A percentile compares a stretch with the other conserved stretches of the same genome.
phyloP scores from a whole-genome alignment of 345 rosid genomes.

The Erodium maritimum region DNA sequence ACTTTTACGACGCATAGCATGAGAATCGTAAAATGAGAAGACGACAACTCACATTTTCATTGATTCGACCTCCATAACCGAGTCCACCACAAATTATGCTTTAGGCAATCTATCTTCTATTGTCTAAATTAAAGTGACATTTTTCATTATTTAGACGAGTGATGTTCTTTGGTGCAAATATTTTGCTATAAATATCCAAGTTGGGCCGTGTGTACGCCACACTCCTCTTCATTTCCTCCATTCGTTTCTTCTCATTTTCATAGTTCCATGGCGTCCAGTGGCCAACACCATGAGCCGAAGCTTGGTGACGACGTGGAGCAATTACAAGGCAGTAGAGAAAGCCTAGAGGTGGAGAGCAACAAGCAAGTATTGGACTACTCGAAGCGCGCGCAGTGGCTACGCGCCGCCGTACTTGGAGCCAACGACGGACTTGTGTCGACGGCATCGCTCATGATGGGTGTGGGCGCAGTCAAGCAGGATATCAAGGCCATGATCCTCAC shows the following conservation, averaged over 20 bases:
- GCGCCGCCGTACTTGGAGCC: conserved; percentile 92
- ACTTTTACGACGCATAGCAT: too few relatives aligned
- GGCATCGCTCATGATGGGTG: conserved; percentile 82
- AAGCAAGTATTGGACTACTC: conserved; percentile 76
- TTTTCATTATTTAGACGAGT: too few relatives aligned
- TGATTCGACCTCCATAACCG: too few relatives aligned
- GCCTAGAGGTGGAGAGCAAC: too few relatives aligned
- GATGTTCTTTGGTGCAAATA: too few relatives aligned
- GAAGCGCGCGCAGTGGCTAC: conserved; percentile 82
- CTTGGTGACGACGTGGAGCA: conserved; percentile 15
- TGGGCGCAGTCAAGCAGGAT: conserved; percentile 78
- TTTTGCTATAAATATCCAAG: too few relatives aligned
- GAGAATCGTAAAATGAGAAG: too few relatives aligned
- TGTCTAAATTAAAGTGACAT: too few relatives aligned
- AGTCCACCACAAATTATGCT: too few relatives aligned
- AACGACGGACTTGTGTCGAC: conserved; percentile 87
- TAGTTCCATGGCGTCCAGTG: conserved; percentile 18
- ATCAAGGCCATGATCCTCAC: conserved; percentile 68
- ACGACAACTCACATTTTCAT: too few relatives aligned
- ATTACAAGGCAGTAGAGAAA: too few relatives aligned
- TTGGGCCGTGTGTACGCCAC: conserved; percentile 59
- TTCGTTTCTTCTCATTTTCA: background rate
- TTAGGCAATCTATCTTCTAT: too few relatives aligned
- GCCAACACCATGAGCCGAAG: conserved; percentile 13
- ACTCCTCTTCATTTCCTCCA: conserved; percentile 16